Evolutionary conservation across 2,329 filamentous ascomycete species (phyloP), one percentile per base, ranked within the genome.

Genomic region (Samsoniella hepiali): DNA sequence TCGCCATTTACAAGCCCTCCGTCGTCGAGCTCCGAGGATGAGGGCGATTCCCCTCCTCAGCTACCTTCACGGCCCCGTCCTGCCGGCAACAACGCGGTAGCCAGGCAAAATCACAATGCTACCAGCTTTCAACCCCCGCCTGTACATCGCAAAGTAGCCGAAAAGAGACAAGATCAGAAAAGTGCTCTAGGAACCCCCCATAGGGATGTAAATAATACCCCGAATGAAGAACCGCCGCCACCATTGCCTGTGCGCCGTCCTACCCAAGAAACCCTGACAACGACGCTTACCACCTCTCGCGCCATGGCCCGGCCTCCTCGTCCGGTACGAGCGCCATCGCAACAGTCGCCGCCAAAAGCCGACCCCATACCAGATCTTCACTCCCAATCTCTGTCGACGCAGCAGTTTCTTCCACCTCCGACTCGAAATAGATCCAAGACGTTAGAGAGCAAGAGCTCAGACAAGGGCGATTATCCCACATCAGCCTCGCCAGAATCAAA

Each of bases 1-100:
- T 97, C 94, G 1, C 93, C 94, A 0, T 97, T 97, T 72, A 93
- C 82, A 70, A 97, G 92, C 42, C 93, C 93, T 22, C 92, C 93
- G 0, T 38, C 56, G 2, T 88, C 87, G 68, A 94, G 89, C 71
- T 84, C 85, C 5, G 87, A 83, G 61, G 73, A 79, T 0, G 79
- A 82, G n/a, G 77, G 78, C n/a, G 77, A 78, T n/a, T 76, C 78
- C 7, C 81, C 81, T 8, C 82, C 84, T 1, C 77, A 75, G 62
- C 78, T 83, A 51, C 82, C 78, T 22, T 78, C 74, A 7, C 77
- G 83, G 13, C 82, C 82, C 53, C 82, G 83, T 36, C 84, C 84
- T 2, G 71, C 69, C 10, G 67, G 66, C 0, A 69, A 64, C 36
- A 69, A 71, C 29, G 65, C 63, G 4, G 63, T 66, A 1, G 65